These are phyloP conservation scores for Geotrichum carabidarum DNA, from an alignment of 1,139 yeast species.

Conservation along the genomic window DNA sequence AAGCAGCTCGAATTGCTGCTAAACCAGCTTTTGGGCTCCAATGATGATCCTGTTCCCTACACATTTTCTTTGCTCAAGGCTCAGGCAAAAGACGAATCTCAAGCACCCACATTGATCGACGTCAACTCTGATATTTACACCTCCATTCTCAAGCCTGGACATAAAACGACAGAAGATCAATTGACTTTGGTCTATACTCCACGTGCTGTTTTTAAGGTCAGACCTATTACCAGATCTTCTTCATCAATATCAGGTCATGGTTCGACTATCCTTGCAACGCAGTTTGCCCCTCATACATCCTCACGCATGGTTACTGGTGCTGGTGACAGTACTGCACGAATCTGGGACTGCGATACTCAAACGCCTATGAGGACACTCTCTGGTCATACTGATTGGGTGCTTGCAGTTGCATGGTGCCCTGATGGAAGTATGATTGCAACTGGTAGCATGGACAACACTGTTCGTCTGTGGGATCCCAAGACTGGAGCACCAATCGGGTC, in stretches of 20 bases:
- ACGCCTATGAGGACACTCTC: constrained; percentile 75
- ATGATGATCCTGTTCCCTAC: constrained; percentile 65
- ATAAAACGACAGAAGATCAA: constrained; percentile 88
- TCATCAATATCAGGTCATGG: constrained; percentile 96
- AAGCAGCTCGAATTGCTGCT: constrained; percentile 82
- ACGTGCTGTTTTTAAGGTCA: constrained; percentile 88
- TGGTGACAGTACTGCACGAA: constrained; percentile 94
- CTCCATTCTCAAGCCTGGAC: constrained; percentile 78
- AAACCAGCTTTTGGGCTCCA: constrained; percentile 47
- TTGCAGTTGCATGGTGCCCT: constrained; percentile 91
- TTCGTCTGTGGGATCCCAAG: constrained; percentile 78
- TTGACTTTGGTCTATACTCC: constrained; percentile 90
- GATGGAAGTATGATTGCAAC: constrained; percentile 90
- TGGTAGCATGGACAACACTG: constrained; percentile 90
- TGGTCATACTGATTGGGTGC: constrained; percentile 93
- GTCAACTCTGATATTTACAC: constrained; percentile 70
- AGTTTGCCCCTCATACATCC: constrained; percentile 87
- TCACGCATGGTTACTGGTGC: constrained; percentile 91
- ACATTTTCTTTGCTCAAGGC: constrained; percentile 62
- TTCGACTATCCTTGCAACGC: constrained; percentile 83
- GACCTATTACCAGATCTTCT: constrained; percentile 83
- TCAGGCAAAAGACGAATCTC: constrained; percentile 40
- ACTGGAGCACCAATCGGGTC: constrained; percentile 73
- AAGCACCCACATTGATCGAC: constrained; percentile 49
- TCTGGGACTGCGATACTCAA: constrained; percentile 96